Conservation (phyloP, 257 asterid species). For the Sherardia arvensis region DNA sequence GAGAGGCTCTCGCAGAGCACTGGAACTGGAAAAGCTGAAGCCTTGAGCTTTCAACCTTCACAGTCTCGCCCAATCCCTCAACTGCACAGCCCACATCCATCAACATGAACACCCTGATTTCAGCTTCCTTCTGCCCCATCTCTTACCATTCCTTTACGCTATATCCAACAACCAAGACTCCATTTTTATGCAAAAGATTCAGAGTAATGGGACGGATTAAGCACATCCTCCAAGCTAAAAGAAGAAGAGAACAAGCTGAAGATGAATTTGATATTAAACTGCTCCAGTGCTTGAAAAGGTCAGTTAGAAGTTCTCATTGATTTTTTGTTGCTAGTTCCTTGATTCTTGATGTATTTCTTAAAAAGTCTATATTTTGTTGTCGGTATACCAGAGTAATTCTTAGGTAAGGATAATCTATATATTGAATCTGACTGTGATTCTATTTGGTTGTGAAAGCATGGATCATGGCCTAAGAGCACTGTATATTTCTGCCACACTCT, state of each 20-base stretch:
- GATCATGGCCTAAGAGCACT: neutral
- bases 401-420: neutral
- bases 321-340: no score
- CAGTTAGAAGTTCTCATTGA: no score
- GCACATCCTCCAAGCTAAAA: slow-evolving; percentile 7
- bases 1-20: no score
- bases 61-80: no score
- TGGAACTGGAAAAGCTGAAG: neutral
- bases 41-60: neutral
- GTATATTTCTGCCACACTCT: neutral
- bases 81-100: neutral
- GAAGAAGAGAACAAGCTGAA: slow-evolving; percentile 20
- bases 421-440: neutral
- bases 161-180: neutral
- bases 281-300: slow-evolving; percentile 78
- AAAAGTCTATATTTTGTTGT: neutral
- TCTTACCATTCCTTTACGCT: neutral
- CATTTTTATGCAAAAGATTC: slow-evolving; percentile 16
- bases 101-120: slow-evolving; percentile 16
- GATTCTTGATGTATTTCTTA: neutral
- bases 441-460: neutral
- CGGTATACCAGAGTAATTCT: neutral
- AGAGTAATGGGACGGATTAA: slow-evolving; percentile 37
- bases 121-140: no score
- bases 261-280: no score